A percentile compares a stretch with the other conserved stretches of the same genome.
Conservation (phyloP, 2,329 filamentous ascomycete species). For the Fusarium temperatum region DNA sequence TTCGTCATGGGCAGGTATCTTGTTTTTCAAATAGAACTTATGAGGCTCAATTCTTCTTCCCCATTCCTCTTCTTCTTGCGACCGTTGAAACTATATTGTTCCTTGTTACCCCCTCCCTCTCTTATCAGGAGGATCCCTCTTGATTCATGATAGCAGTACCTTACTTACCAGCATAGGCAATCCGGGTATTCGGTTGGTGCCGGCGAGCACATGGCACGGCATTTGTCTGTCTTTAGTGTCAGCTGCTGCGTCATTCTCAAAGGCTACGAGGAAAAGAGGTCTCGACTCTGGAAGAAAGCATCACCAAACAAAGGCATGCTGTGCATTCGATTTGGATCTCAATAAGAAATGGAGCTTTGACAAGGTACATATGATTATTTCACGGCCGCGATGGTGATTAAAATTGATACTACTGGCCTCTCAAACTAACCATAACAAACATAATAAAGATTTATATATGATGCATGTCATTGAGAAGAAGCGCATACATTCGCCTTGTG, state of each 20-base stretch:
- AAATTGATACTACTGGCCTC: not conserved
- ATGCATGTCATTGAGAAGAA: not conserved
- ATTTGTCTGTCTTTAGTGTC: not conserved
- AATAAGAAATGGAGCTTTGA: not conserved
- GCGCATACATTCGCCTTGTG: not conserved
- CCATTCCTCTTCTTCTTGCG: not conserved
- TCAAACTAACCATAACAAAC: not conserved
- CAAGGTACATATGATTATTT: not conserved
- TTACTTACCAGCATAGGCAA: slow-evolving; percentile 11
- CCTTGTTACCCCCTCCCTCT: not conserved
- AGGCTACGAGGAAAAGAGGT: not conserved
- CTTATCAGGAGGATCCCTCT: not conserved
- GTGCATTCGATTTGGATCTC: not conserved
- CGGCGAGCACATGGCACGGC: slow-evolving; percentile 20
- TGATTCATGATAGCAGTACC: slow-evolving; percentile 10
- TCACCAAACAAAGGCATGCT: not conserved
- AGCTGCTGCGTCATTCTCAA: slow-evolving; percentile 25
- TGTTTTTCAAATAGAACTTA: not conserved
- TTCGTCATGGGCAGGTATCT: not conserved
- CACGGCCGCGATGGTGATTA: not conserved
- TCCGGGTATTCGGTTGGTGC: slow-evolving; percentile 21
- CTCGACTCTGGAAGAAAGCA: not conserved
- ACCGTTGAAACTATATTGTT: slow-evolving; percentile 7
- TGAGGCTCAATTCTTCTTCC: not conserved
- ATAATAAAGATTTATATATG: not conserved